Conservation (phyloP, 345 rosid species). For the Melastoma malabathricum region DNA sequence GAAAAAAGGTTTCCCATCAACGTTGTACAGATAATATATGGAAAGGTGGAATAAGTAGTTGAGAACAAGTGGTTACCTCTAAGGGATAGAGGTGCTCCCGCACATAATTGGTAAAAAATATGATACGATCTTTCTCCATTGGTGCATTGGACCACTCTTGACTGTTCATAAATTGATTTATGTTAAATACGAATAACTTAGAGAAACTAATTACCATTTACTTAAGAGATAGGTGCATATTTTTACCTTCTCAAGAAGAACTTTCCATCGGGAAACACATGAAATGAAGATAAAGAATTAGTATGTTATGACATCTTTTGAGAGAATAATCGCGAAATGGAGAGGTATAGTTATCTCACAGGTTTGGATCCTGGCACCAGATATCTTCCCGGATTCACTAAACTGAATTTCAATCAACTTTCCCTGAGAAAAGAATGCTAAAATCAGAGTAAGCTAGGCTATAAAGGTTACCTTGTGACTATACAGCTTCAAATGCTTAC, state of each 20-base stretch:
- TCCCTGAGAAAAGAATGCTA: constrained; percentile 46
- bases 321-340: constrained; percentile 1
- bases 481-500: constrained; percentile 39
- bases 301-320: constrained; percentile 20
- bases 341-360: constrained; percentile 40
- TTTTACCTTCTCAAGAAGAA: constrained; percentile 93
- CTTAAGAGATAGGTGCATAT: too few species aligned
- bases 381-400: constrained; percentile 92
- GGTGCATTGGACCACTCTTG: constrained; percentile 95
- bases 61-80: constrained; percentile 38
- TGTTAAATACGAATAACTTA: too few species aligned
- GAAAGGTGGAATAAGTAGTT: not conserved
- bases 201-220: too few species aligned
- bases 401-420: constrained; percentile 92
- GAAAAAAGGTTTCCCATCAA: not conserved
- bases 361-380: constrained; percentile 98
- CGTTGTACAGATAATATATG: not conserved
- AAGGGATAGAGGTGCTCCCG: constrained; percentile 67
- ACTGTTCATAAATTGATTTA: constrained; percentile 39
- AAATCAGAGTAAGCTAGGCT: constrained; percentile 12
- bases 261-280: constrained; percentile 27
- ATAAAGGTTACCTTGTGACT: not conserved
- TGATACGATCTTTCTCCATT: constrained; percentile 98
- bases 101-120: constrained; percentile 97
- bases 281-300: constrained; percentile 12